Conservation (phyloP, 2,329 filamentous ascomycete genomes). For the Sclerotinia trifoliorum region DNA sequence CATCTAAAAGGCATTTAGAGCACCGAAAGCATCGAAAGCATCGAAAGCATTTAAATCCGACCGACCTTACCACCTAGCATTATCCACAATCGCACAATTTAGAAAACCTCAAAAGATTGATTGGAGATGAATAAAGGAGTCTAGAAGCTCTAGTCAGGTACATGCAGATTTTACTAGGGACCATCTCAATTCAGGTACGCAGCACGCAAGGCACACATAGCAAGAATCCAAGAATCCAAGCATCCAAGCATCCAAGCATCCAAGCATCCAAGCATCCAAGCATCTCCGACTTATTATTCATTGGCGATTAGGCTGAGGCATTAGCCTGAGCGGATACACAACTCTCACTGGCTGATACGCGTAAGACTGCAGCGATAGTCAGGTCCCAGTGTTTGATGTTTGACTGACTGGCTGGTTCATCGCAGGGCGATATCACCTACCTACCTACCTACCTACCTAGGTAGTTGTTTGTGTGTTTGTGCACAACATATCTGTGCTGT, state of each 20-base stretch:
- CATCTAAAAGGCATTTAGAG: no score
- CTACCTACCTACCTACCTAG: no score
- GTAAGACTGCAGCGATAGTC: not conserved
- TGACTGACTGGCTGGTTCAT: not conserved
- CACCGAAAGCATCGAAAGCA: no score
- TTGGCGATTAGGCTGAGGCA: not conserved
- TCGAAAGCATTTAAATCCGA: no score
- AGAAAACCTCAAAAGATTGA: not conserved
- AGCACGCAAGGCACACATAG: no score
- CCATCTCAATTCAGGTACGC: not conserved
- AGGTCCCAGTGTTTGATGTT: slow-evolving; percentile 8
- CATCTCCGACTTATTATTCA: no score
- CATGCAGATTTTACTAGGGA: not conserved
- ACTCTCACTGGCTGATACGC: not conserved
- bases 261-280: no score
- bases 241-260: no score
- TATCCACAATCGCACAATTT: no score
- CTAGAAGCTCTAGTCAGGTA: slow-evolving; percentile 1
- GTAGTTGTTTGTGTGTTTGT: not conserved
- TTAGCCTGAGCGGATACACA: not conserved
- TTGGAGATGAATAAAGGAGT: not conserved
- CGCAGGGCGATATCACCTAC: no score
- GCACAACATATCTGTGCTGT: not conserved
- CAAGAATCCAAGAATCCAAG: no score
- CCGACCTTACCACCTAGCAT: no score